Conservation (phyloP, 345 rosid species). For the Boechera stricta region DNA sequence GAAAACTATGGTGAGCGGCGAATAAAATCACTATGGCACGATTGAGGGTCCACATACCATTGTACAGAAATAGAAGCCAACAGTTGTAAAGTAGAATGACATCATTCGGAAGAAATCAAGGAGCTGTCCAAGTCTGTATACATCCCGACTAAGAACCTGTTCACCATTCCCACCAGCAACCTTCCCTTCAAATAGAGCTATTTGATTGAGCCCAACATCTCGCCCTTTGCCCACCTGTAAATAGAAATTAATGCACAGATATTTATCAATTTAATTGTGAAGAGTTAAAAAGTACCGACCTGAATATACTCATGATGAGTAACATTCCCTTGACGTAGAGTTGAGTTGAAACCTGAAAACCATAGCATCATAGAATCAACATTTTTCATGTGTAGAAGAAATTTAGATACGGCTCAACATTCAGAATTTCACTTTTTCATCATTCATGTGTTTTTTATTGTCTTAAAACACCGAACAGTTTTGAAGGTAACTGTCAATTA, state of each 20-base stretch:
- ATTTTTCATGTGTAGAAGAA: constrained; percentile 1
- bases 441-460: background rate
- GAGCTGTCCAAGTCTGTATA: constrained; percentile 98
- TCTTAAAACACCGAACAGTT: background rate
- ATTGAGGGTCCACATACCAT: constrained; percentile 63
- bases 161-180: constrained; percentile 99
- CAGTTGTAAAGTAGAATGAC: constrained; percentile 96
- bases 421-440: constrained; percentile 11
- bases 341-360: constrained; percentile 86
- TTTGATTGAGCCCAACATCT: constrained; percentile 99
- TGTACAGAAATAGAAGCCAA: constrained; percentile 92
- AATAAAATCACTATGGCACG: background rate
- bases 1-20: background rate
- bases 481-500: constrained; percentile 29
- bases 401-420: background rate
- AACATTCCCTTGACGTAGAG: constrained; percentile 94
- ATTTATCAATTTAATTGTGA: constrained; percentile 14
- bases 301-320: constrained; percentile 99
- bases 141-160: constrained; percentile 98
- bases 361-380: constrained; percentile 13
- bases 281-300: constrained; percentile 50
- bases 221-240: constrained; percentile 96
- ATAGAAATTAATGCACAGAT: constrained; percentile 28
- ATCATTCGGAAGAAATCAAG: constrained; percentile 97
- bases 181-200: constrained; percentile 97